A percentile compares a stretch with the other conserved stretches of the same genome.
Conservation (phyloP, 1,139 yeast genomes). For the Candida dubliniensis region DNA sequence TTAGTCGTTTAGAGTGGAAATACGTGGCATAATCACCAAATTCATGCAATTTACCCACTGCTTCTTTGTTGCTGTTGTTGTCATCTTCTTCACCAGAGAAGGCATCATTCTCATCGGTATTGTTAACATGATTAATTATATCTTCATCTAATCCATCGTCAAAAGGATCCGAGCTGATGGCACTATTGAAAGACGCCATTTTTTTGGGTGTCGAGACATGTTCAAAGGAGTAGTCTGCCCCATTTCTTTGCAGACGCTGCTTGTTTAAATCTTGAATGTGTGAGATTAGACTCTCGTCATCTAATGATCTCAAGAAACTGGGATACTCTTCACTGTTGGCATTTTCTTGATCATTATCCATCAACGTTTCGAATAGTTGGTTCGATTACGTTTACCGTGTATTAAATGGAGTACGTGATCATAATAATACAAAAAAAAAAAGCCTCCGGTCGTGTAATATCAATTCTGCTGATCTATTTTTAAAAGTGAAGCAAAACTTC, state of each 20-base stretch:
- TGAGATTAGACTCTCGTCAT: slow-evolving; percentile 31
- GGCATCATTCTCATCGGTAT: neutral
- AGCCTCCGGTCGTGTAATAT: slow-evolving; percentile 1
- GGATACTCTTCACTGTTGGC: slow-evolving; percentile 17
- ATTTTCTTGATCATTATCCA: slow-evolving; percentile 1
- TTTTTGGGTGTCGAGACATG: slow-evolving; percentile 15
- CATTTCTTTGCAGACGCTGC: neutral
- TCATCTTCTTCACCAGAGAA: slow-evolving; percentile 5
- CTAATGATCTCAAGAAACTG: slow-evolving; percentile 32
- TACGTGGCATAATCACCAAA: slow-evolving; percentile 74
- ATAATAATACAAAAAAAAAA: too few species aligned
- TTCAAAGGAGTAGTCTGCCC: slow-evolving; percentile 8
- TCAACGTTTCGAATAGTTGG: neutral
- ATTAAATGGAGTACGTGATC: too few species aligned
- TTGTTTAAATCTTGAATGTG: slow-evolving; percentile 26
- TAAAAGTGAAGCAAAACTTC: neutral
- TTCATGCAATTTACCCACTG: slow-evolving; percentile 40
- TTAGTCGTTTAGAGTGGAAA: slow-evolving; percentile 61
- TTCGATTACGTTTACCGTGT: too few species aligned
- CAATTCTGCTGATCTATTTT: neutral
- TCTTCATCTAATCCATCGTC: slow-evolving; percentile 40
- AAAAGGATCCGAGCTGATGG: slow-evolving; percentile 41
- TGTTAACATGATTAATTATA: neutral
- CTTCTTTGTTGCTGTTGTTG: slow-evolving; percentile 15
- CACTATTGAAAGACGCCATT: slow-evolving; percentile 16